Evolutionary conservation across 2,329 filamentous ascomycete species (phyloP), one percentile per base, ranked within the genome.

Genomic region (Ilyonectria destructans): DNA sequence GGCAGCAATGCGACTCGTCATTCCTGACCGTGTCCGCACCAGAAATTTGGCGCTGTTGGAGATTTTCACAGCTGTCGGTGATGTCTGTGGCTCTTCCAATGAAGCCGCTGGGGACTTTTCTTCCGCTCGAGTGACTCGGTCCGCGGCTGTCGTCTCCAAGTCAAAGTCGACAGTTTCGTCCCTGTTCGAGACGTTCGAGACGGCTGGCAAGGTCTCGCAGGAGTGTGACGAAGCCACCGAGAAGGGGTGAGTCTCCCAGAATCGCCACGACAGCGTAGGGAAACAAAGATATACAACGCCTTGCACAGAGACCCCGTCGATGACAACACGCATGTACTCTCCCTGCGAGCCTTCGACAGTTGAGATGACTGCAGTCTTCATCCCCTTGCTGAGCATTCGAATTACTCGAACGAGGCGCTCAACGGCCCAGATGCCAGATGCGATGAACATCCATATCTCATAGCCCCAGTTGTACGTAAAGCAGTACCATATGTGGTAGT

Each of bases 181-280:
- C 12, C 51, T 51, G 17, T 56, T 67, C 17, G 9, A 33, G 9
- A 43, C 51, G 23, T 2, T 40, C 37, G 46, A 49, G 2, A 6
- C 21, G 0, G 23, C 29, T 3, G 17, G 51, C 19, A 29, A 55
- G 26, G 29, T n/a, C n/a, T 49, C 52, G 23, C 40, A 35, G 1
- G 58, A 48, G 12, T 43, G 37, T n/a, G 67, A 67, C 0, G 46
- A 52, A 21, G 71, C 71, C 8, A 81, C 77, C 0, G 79, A 82
- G 58, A 82, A 80, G 5, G 81, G 80, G 51, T 82, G 80, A 21
- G 69, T 80, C 54, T 81, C 80, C 80, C 80, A 82, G 58, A 82
- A 71, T 1, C 74, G 69, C 80, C 81, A 81, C 40, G 73, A 70
- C 13, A 82, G 61, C 0, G 77, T 77, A n/a, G 79, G 79, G 58